phyloP scores from a whole-genome alignment of 371 early-diverging fungal species.

The Haplosporangium sp. region DNA sequence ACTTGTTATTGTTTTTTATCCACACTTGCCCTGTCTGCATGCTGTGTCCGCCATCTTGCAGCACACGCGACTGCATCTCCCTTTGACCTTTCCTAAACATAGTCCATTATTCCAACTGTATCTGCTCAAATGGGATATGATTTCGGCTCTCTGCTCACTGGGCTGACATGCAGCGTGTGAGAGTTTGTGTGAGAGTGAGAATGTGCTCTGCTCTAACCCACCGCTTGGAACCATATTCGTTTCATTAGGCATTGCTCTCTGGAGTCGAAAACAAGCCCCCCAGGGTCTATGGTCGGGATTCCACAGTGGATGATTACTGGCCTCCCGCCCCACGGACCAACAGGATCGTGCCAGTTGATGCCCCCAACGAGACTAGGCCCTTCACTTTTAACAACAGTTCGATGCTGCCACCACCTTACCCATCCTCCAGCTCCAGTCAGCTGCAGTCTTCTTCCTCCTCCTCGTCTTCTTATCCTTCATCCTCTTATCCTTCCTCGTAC shows the following conservation, averaged over 20 bases:
- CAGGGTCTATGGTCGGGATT: constrained; percentile 48
- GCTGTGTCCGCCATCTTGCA: neutral
- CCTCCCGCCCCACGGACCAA: constrained; percentile 18
- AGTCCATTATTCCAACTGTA: too few species aligned
- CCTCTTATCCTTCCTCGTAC: constrained; percentile 27
- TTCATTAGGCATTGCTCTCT: constrained; percentile 38
- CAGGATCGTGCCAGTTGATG: constrained; percentile 35
- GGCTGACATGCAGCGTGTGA: too few species aligned
- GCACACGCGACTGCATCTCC: neutral
- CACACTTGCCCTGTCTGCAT: too few species aligned
- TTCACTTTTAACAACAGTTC: constrained; percentile 10
- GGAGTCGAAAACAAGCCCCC: constrained; percentile 38
- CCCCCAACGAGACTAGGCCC: constrained; percentile 34
- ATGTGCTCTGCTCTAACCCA: neutral
- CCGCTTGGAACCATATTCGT: neutral
- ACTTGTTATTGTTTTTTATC: neutral
- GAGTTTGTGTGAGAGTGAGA: too few species aligned
- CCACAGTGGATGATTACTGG: constrained; percentile 43
- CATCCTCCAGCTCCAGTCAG: constrained; percentile 13
- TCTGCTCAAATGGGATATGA: too few species aligned
- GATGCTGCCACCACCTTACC: constrained; percentile 27
- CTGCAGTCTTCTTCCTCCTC: constrained; percentile 10
- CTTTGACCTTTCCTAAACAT: neutral
- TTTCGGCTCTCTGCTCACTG: too few species aligned
- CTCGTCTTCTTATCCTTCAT: constrained; percentile 5